phyloP scores from a whole-genome alignment of 805 yeast species.

The Starmerella vitae region DNA sequence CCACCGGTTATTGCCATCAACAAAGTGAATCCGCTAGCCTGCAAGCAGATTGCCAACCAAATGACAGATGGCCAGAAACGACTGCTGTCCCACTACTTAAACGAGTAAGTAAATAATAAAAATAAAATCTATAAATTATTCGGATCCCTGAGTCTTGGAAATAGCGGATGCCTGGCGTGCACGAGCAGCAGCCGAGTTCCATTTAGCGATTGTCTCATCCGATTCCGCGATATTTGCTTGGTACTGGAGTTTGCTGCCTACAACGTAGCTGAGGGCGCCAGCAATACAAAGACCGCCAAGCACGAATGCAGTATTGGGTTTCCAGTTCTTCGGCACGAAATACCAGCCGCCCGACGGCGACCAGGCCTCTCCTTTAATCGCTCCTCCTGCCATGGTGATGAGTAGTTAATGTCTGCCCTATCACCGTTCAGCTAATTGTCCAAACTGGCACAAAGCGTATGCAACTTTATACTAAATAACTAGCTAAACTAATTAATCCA shows the following conservation, averaged over 20 bases:
- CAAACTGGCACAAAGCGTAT: no score
- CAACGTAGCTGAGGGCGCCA: conserved; percentile 26
- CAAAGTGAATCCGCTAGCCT: conserved; percentile 9
- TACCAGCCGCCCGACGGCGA: conserved; percentile 47
- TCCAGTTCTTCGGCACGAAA: conserved; percentile 40
- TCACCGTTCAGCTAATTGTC: no score
- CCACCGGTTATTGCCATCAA: conserved; percentile 19
- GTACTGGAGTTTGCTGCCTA: conserved; percentile 30
- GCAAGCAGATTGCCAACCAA: conserved; percentile 7
- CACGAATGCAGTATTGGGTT: conserved; percentile 32
- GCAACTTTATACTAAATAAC: no score
- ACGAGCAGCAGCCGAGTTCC: conserved; percentile 37
- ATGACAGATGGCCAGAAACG: conserved; percentile 24
- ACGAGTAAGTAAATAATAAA: neutral
- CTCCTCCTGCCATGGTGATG: conserved; percentile 22
- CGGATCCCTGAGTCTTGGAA: conserved; percentile 13
- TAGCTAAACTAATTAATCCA: neutral
- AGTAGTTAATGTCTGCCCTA: no score
- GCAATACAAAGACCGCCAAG: conserved; percentile 31
- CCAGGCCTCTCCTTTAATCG: conserved; percentile 25
- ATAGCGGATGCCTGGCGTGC: conserved; percentile 25
- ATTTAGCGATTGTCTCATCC: conserved; percentile 31
- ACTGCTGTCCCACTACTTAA: conserved; percentile 20
- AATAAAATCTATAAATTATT: neutral
- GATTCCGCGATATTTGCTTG: conserved; percentile 30